Base-by-base conservation (phyloP, 495 filamentous ascomycete genomes). In the Tuber melanosporum region DNA sequence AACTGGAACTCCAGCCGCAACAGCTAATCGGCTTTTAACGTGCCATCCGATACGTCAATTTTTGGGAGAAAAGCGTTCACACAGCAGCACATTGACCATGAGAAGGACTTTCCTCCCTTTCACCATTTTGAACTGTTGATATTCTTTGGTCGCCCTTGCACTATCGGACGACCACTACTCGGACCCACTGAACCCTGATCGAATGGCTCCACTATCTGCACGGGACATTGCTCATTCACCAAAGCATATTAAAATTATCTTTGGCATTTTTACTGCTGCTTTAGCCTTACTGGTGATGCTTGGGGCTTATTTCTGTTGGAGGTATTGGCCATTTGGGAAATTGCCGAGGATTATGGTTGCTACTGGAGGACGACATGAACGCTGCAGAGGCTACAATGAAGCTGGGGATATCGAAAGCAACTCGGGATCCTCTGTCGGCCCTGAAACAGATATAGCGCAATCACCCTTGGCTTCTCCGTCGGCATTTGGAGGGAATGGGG, bases 181-280 rank as follows among this genome's bases (percentile, higher is more conserved):
- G 26, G 57, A 66, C 26, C 57, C 57, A 36, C 26, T 17, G 57
- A 66, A 66, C 57, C 57, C 57, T 66, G 14, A 66, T 66, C 57
- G 57, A 66, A 66, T 66, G 57, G 57, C 57, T 66, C 26, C 36
- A 62, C 52, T 62, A 66, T 66, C 57, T 66, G 57, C 57, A 66
- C 57, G 57, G 57, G 26, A 15, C 57, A 17, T 66, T 66, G 57
- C 26, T 66, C 57, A 66, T 66, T 66, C 57, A 66, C 26, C 57
- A 36, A 66, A 66, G 57, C 57, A 66, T 66, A 36, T 66, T 36
- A 32, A 66, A 32, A 7, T 36, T 14, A 66, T 66, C 26, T 66
- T 66, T 36, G 57, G 12, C 26, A 66, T 66, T 66, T 66, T 66
- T 66, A 66, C 57, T 19, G 57, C 57, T 36, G 57, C 57, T 66